Conservation (phyloP, 1,284 basidiomycete species). For the Melanopsichium pennsylvanicum region DNA sequence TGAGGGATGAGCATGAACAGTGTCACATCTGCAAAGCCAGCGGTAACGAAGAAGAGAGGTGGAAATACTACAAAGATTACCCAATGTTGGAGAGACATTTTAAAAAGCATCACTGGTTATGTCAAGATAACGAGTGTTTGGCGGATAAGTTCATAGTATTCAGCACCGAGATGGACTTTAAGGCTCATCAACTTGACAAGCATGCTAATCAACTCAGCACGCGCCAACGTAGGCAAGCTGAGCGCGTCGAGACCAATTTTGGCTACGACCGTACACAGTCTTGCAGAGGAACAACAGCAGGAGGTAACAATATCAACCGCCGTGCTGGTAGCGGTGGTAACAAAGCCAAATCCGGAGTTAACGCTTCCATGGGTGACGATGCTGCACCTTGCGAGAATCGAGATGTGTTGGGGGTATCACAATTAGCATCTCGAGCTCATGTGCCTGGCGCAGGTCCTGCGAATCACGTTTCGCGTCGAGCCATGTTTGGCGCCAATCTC, state of each 20-base stretch:
- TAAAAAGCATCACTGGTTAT: slow-evolving; percentile 76
- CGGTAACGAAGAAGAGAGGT: slow-evolving; percentile 56
- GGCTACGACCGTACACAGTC: slow-evolving; percentile 71
- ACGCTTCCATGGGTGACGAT: neutral
- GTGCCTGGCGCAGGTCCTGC: slow-evolving; percentile 55
- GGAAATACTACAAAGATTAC: slow-evolving; percentile 59
- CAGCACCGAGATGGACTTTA: slow-evolving; percentile 81
- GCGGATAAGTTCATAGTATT: slow-evolving; percentile 95
- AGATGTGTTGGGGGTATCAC: slow-evolving; percentile 39
- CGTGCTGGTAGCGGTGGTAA: slow-evolving; percentile 8
- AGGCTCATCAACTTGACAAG: slow-evolving; percentile 87
- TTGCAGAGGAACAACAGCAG: too few species aligned
- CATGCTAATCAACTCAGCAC: slow-evolving; percentile 83
- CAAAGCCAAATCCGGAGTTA: slow-evolving; percentile 15
- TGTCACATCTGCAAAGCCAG: slow-evolving; percentile 81
- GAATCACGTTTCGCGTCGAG: slow-evolving; percentile 39
- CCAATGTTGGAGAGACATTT: slow-evolving; percentile 65
- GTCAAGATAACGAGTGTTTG: slow-evolving; percentile 77
- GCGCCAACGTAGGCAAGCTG: slow-evolving; percentile 78
- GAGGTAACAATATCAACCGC: too few species aligned
- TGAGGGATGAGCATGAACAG: slow-evolving; percentile 92
- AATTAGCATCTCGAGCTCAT: slow-evolving; percentile 66
- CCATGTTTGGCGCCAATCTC: slow-evolving; percentile 43
- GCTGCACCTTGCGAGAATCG: slow-evolving; percentile 3
- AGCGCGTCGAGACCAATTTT: slow-evolving; percentile 82